A percentile compares a stretch with the other conserved stretches of the same genome.
Evolutionary conservation across 225 moss, liverwort and hornwort species (phyloP).

Genomic region (Physcomitrellopsis africana): DNA sequence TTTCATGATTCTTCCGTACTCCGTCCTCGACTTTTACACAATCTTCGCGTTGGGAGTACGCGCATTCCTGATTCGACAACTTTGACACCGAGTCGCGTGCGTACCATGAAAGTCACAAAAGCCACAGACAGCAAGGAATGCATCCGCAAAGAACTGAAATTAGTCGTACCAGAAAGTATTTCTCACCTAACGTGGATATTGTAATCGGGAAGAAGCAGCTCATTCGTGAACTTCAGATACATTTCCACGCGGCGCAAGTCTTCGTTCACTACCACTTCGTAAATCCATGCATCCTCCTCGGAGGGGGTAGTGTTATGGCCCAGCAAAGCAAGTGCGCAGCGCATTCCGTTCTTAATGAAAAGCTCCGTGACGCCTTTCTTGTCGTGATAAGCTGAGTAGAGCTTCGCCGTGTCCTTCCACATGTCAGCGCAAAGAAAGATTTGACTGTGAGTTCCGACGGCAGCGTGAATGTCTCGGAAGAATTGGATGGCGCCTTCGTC

Average conservation of each 20-base stretch:
- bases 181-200: slow-evolving; percentile 51
- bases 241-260: slow-evolving; percentile 74
- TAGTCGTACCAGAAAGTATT: neutral
- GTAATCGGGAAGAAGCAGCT: slow-evolving; percentile 48
- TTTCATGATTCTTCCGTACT: neutral
- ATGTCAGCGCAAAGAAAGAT: slow-evolving; percentile 83
- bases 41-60: no score
- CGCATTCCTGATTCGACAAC: no score
- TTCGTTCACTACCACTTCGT: slow-evolving; percentile 76
- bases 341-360: slow-evolving; percentile 93
- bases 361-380: slow-evolving; percentile 66
- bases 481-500: slow-evolving; percentile 58
- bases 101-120: no score
- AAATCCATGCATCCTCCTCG: slow-evolving; percentile 63
- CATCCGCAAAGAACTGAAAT: no score
- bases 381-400: slow-evolving; percentile 77
- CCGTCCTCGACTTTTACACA: no score
- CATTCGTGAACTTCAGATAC: slow-evolving; percentile 63
- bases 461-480: slow-evolving; percentile 50
- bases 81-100: no score
- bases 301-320: slow-evolving; percentile 34
- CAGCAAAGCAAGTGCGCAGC: slow-evolving; percentile 63
- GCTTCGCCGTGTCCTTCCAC: slow-evolving; percentile 73
- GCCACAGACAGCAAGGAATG: no score
- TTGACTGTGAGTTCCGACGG: slow-evolving; percentile 61